These are phyloP conservation scores for Aspergillus sparsus DNA, from an alignment of 495 filamentous ascomycete species.

Conservation along the genomic window DNA sequence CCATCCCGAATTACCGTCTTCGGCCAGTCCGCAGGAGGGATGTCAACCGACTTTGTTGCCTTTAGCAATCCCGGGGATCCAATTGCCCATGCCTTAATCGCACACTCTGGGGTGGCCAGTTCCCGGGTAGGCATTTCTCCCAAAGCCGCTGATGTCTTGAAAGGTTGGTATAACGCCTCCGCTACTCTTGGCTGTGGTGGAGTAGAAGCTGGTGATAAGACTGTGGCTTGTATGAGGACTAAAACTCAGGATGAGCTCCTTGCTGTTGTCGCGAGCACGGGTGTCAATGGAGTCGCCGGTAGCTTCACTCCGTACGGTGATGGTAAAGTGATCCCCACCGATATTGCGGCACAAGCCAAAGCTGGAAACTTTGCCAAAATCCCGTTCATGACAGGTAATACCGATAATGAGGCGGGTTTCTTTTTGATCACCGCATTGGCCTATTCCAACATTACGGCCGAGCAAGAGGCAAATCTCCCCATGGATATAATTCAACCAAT, in stretches of 20 bases:
- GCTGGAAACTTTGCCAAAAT: constrained; percentile 18
- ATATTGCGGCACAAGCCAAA: not conserved
- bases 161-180: constrained; percentile 41
- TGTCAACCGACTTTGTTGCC: constrained; percentile 27
- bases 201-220: constrained; percentile 26
- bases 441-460: constrained; percentile 12
- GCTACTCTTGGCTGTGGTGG: constrained; percentile 39
- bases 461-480: not conserved
- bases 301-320: constrained; percentile 17
- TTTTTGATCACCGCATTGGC: constrained; percentile 15
- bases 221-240: constrained; percentile 47
- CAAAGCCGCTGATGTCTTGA: constrained; percentile 1
- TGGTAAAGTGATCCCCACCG: constrained; percentile 8
- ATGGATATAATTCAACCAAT: not conserved
- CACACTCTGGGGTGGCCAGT: constrained; percentile 27
- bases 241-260: constrained; percentile 35
- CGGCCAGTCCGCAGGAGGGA: constrained; percentile 33
- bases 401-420: constrained; percentile 16
- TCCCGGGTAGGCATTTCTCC: constrained; percentile 8
- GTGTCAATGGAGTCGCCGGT: not conserved
- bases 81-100: constrained; percentile 31
- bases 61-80: constrained; percentile 31
- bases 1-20: constrained; percentile 35
- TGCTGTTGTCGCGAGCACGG: constrained; percentile 21
- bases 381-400: constrained; percentile 18